Conservation (phyloP, 1,284 basidiomycete genomes). For the Fistulina hepatica region DNA sequence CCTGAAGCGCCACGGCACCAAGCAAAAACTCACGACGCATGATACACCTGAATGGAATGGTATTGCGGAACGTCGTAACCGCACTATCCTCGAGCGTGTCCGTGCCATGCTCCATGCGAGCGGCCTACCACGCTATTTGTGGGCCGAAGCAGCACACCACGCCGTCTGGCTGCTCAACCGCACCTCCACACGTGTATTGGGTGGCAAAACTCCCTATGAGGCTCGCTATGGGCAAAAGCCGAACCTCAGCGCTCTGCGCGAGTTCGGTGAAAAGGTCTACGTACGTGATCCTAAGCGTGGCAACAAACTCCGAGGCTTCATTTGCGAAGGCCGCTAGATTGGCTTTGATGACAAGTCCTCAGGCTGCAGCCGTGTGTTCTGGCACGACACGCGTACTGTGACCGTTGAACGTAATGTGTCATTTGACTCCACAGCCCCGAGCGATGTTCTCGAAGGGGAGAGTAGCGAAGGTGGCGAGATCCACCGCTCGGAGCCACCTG, state of each 20-base stretch:
- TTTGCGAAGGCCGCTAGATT: conserved; percentile 10
- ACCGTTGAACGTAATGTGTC: conserved; percentile 12
- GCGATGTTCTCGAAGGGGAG: too few species aligned
- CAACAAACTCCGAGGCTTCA: conserved; percentile 7
- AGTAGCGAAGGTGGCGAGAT: too few species aligned
- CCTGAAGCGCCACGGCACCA: conserved; percentile 19
- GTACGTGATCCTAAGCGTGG: too few species aligned
- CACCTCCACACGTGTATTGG: conserved; percentile 9
- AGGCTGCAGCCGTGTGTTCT: conserved; percentile 12
- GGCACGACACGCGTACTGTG: conserved; percentile 10
- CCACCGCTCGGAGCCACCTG: too few species aligned
- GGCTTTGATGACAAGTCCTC: conserved; percentile 10
- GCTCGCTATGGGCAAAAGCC: conserved; percentile 17
- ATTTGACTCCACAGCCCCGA: too few species aligned
- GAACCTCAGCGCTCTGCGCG: conserved; percentile 18
- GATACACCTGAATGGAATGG: conserved; percentile 24
- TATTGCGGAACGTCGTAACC: conserved; percentile 9
- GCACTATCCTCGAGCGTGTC: conserved; percentile 4
- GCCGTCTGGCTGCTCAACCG: background rate
- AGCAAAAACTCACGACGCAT: conserved; percentile 16
- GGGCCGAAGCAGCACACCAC: background rate
- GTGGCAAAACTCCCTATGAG: conserved; percentile 19
- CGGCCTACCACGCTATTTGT: background rate
- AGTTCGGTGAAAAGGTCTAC: too few species aligned
- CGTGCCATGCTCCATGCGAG: conserved; percentile 3